Evolutionary conservation across 345 rosid genomes (phyloP).

Genomic region (Citrus glauca): DNA sequence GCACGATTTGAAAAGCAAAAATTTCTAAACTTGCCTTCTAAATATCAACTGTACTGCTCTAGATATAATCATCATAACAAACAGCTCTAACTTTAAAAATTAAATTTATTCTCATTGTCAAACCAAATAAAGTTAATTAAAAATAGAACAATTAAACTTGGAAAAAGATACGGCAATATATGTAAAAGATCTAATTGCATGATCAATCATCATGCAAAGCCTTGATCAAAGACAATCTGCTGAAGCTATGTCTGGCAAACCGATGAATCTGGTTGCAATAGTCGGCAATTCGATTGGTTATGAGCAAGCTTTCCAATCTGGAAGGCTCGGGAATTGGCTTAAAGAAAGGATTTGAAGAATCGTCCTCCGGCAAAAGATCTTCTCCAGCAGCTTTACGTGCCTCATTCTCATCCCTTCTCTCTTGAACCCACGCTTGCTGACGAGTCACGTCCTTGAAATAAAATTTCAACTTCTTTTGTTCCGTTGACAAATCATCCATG

Average conservation of each 20-base stretch:
- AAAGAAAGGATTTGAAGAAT: constrained; percentile 82
- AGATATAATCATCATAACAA: too few species aligned
- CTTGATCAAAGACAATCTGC: constrained; percentile 73
- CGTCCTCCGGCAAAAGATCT: constrained; percentile 91
- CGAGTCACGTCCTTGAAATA: constrained; percentile 77
- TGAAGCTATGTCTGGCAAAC: constrained; percentile 86
- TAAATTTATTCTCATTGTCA: too few species aligned
- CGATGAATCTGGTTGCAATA: constrained; percentile 94
- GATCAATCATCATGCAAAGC: constrained; percentile 74
- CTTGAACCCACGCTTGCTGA: constrained; percentile 97
- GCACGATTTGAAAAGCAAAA: too few species aligned
- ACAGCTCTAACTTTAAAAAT: too few species aligned
- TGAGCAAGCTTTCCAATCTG: constrained; percentile 88
- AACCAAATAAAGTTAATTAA: too few species aligned
- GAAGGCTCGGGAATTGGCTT: constrained; percentile 89
- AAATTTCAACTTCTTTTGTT: constrained; percentile 94
- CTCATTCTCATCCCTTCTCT: constrained; percentile 90
- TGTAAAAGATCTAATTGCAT: too few species aligned
- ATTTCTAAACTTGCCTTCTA: too few species aligned
- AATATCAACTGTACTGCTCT: too few species aligned
- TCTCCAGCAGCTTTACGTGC: constrained; percentile 86
- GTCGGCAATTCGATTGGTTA: constrained; percentile 84
- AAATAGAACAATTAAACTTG: too few species aligned
- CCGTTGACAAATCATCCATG: constrained; percentile 89
- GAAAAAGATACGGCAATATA: too few species aligned